Percentiles rank a stretch among this genome's conserved stretches.
These are phyloP conservation scores for Fusarium compactum DNA, from an alignment of 2,329 filamentous ascomycete genomes.

Conservation along the genomic window DNA sequence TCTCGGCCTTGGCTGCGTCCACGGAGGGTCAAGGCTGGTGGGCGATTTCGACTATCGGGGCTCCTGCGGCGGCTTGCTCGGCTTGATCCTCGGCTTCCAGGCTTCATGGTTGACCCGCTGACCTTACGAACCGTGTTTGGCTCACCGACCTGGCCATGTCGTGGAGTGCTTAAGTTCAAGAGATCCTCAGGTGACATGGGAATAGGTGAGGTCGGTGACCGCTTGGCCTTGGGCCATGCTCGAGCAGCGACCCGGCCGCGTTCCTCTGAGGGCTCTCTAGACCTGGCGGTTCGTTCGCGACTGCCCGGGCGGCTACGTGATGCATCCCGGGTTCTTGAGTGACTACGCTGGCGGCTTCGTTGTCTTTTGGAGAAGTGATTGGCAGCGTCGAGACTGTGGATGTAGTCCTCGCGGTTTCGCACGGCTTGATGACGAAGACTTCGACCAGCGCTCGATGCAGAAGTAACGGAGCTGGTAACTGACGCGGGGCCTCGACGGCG, in stretches of 20 bases:
- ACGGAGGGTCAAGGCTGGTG: slow-evolving; percentile 63
- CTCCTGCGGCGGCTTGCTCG: slow-evolving; percentile 62
- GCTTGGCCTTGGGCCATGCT: slow-evolving; percentile 79
- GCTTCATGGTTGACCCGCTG: slow-evolving; percentile 49
- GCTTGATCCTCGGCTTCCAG: slow-evolving; percentile 62
- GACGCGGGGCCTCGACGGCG: slow-evolving; percentile 67
- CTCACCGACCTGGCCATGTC: slow-evolving; percentile 52
- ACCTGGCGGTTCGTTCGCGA: slow-evolving; percentile 63
- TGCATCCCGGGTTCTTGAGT: slow-evolving; percentile 59
- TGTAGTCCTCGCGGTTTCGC: slow-evolving; percentile 83
- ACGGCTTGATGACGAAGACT: slow-evolving; percentile 62
- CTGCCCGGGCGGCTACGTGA: slow-evolving; percentile 61
- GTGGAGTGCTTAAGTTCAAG: slow-evolving; percentile 69
- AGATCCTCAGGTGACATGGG: slow-evolving; percentile 95
- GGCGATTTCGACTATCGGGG: slow-evolving; percentile 58
- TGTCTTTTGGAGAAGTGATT: slow-evolving; percentile 69
- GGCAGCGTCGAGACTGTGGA: slow-evolving; percentile 85
- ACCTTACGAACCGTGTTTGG: slow-evolving; percentile 61
- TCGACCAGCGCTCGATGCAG: slow-evolving; percentile 64
- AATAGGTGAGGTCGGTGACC: slow-evolving; percentile 90
- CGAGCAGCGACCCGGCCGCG: slow-evolving; percentile 75
- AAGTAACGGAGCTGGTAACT: slow-evolving; percentile 68
- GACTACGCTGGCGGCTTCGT: slow-evolving; percentile 67
- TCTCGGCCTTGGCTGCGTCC: slow-evolving; percentile 73
- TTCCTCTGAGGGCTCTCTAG: slow-evolving; percentile 74